Base-by-base conservation (phyloP, 495 filamentous ascomycete genomes). In the Neurospora tetrasperma region DNA sequence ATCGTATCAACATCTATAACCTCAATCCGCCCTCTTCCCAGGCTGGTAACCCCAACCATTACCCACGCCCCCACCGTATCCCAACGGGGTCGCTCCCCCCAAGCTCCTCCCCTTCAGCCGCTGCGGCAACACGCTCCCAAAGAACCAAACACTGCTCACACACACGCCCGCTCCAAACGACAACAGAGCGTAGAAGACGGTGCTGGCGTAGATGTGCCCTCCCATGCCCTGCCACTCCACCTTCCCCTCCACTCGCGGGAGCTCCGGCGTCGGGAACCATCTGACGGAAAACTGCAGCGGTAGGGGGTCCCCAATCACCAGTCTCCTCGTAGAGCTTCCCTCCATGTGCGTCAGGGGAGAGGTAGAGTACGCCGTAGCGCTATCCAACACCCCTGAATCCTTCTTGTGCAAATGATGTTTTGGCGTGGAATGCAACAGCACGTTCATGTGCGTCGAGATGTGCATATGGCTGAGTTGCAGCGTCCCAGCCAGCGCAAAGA, bases 381-480 rank as follows among this genome's bases (percentile, higher is more conserved):
- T 89, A 74, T 91, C 94, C 48, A 99, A 88, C 7, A 93, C 89
- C 44, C 93, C 94, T 18, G 86, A 87, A 73, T 89, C 88, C 76
- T 85, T 84, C 3, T 78, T 81, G 39, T 86, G 87, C 79, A 79
- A 84, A 80, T 84, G 88, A 76, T 83, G 84, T 78, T 84, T 87
- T 31, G 85, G 86, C 20, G 88, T 89, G 73, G 90, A 93, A 79
- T 97, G 94, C 75, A 96, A 84, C 27, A 97, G 83, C 75, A 97
- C 88, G 80, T 98, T 98, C 80, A 99, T 86, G 74, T 91, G 88
- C 10, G 94, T 94, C 79, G 90, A 90, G 78, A 99, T 90, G 84
- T 99, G 96, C 74, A 99, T 85, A 79, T 99, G 96, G 77, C 89
- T 92, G 41, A 90, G 86, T 79, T 99, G 95, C 23, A 98, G 86